Percentiles rank a stretch among this genome's conserved stretches.
Conservation (phyloP, 495 filamentous ascomycete species). For the Jackrogersella multiformis region DNA sequence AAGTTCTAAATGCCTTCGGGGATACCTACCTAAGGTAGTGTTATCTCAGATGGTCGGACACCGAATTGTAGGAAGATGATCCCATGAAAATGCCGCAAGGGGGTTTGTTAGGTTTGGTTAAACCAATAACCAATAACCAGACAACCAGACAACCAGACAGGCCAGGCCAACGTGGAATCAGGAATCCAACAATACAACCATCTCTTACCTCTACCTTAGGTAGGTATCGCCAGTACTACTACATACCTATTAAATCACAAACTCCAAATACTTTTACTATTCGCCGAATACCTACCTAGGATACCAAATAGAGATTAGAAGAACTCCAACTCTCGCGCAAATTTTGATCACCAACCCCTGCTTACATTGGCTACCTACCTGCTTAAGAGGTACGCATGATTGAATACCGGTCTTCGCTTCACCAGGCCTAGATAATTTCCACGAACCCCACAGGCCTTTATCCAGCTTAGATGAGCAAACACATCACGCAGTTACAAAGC, state of each 20-base stretch:
- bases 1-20: no score
- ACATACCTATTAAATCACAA: background rate
- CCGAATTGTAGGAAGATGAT: slow-evolving; percentile 4
- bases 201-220: no score
- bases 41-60: slow-evolving; percentile 3
- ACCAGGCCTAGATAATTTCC: background rate
- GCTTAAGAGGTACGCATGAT: slow-evolving; percentile 10
- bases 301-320: no score
- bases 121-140: background rate
- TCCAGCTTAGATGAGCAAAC: background rate
- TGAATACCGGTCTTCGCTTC: slow-evolving; percentile 9
- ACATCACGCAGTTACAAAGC: background rate
- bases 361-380: slow-evolving; percentile 11
- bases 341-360: background rate
- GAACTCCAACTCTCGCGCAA: background rate
- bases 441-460: slow-evolving; percentile 3
- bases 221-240: no score
- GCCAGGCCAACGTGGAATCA: background rate
- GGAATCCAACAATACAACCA: slow-evolving; percentile 7
- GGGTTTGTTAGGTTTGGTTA: background rate
- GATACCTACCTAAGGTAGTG: background rate
- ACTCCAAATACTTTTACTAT: no score
- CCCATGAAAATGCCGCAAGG: slow-evolving; percentile 18
- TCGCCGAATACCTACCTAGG: no score
- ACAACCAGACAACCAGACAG: no score